A percentile compares a stretch with the other conserved stretches of the same genome.
Evolutionary conservation across 108 stramenopile species (phyloP).

Genomic region (Conticribra guillardii): DNA sequence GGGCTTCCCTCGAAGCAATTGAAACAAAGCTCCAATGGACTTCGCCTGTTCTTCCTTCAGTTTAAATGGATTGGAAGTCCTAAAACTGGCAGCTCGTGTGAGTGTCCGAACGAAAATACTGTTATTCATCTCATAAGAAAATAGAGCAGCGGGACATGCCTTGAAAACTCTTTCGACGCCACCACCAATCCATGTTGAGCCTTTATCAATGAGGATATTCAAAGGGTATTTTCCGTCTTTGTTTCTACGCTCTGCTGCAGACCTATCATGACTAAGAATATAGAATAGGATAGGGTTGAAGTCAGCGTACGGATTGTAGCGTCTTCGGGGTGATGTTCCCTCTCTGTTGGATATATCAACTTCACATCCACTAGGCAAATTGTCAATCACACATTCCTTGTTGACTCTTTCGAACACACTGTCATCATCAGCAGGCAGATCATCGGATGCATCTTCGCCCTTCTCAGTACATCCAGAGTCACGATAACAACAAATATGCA

Average conservation of each 20-base stretch:
- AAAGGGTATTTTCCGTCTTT: conserved; percentile 15
- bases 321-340: not conserved
- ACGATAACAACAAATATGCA: conserved; percentile 18
- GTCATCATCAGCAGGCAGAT: not conserved
- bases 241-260: conserved; percentile 11
- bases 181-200: conserved; percentile 18
- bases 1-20: conserved; percentile 18
- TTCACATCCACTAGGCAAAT: conserved; percentile 2
- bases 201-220: conserved; percentile 18
- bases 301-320: not conserved
- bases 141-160: conserved; percentile 16
- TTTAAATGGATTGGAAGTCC: not conserved
- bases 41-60: conserved; percentile 12
- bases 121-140: conserved; percentile 21
- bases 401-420: conserved; percentile 6
- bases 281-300: conserved; percentile 10
- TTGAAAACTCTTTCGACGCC: conserved; percentile 20
- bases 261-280: conserved; percentile 2
- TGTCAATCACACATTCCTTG: not conserved
- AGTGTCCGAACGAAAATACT: conserved; percentile 5
- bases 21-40: conserved; percentile 16
- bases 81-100: not conserved
- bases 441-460: not conserved
- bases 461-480: conserved; percentile 17
- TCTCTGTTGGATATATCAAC: not conserved